These are phyloP conservation scores for Citrus glauca DNA, from an alignment of 345 rosid genomes.

Conservation along the genomic window DNA sequence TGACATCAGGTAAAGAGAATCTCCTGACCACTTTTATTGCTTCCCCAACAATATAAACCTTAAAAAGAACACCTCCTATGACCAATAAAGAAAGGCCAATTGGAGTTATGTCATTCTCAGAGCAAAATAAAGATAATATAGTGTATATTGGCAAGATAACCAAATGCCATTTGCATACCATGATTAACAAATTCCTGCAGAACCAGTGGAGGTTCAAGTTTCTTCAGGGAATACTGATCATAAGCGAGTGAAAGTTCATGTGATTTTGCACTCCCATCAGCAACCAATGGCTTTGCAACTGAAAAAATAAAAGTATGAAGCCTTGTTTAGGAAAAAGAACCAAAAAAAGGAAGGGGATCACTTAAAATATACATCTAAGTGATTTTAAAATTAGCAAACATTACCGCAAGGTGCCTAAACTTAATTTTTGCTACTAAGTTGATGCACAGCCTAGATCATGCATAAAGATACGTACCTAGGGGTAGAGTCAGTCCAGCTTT, in stretches of 20 bases:
- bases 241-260: conserved; percentile 75
- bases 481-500: conserved; percentile 64
- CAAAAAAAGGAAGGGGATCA: background rate
- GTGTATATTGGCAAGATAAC: background rate
- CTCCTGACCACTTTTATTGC: conserved; percentile 77
- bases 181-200: conserved; percentile 91
- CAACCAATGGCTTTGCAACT: conserved; percentile 81
- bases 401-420: background rate
- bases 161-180: conserved; percentile 37
- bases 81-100: background rate
- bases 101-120: background rate
- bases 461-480: conserved; percentile 37
- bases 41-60: conserved; percentile 82
- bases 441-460: background rate
- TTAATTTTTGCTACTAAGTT: background rate
- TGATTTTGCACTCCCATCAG: conserved; percentile 79
- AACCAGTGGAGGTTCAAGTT: conserved; percentile 81
- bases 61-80: conserved; percentile 77
- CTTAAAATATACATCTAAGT: background rate
- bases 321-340: background rate
- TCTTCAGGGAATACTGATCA: conserved; percentile 54
- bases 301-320: conserved; percentile 16
- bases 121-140: background rate
- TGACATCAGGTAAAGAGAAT: conserved; percentile 81
- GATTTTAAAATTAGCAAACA: background rate